phyloP scores from a whole-genome alignment of 75 land plant genomes.

The Sequoiadendron giganteum region DNA sequence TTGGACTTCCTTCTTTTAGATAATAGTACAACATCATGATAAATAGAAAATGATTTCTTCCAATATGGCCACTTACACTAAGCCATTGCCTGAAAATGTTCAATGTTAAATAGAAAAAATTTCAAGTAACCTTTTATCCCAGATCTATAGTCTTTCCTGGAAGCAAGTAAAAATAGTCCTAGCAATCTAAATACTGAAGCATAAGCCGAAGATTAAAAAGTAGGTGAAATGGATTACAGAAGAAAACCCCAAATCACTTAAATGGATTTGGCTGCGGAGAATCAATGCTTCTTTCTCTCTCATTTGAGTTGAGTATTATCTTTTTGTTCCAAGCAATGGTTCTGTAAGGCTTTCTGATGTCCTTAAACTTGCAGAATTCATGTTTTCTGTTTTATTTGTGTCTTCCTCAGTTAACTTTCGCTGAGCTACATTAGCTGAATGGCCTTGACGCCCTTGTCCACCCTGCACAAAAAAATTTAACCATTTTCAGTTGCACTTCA shows the following conservation, averaged over 20 bases:
- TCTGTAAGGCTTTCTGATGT: conserved; percentile 5
- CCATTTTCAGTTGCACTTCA: background rate
- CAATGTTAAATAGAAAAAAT: background rate
- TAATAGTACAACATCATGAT: background rate
- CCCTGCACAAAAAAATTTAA: conserved; percentile 4
- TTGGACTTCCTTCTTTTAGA: background rate
- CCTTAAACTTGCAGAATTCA: conserved; percentile 4
- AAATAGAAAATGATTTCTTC: background rate
- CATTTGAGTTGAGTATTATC: conserved; percentile 8
- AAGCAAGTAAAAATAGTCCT: background rate
- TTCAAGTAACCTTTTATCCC: background rate
- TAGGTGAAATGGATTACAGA: background rate
- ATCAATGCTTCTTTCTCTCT: background rate
- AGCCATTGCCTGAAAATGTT: background rate
- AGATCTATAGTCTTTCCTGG: background rate
- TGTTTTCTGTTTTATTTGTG: background rate
- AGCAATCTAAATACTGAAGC: background rate
- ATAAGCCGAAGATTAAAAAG: background rate
- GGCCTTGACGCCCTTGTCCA: conserved; percentile 13
- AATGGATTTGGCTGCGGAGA: background rate
- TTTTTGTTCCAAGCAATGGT: conserved; percentile 17
- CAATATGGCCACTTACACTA: background rate
- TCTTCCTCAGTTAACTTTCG: conserved; percentile 10
- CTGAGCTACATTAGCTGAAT: background rate
- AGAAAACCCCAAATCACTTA: background rate